Evolutionary conservation across 805 yeast species (phyloP).

Genomic region (Kuraishia ogatae): DNA sequence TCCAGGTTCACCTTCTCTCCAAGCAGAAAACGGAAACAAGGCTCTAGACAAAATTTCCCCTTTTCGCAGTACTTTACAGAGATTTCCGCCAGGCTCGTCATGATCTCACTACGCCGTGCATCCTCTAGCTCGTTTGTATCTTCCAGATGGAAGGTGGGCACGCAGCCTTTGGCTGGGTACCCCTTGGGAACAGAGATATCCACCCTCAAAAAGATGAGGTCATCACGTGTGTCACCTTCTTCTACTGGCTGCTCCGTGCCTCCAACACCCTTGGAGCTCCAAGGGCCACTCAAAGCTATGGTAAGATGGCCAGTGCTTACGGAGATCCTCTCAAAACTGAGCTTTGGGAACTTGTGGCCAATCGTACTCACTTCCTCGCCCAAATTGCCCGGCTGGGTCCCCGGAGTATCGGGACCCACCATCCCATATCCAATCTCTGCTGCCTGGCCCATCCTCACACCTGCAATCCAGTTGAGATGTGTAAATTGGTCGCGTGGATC

Average conservation of each 20-base stretch:
- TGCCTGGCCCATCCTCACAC: constrained; percentile 66
- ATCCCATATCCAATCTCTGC: constrained; percentile 13
- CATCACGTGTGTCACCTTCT: constrained; percentile 12
- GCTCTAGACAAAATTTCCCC: constrained; percentile 69
- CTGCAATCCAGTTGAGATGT: constrained; percentile 88
- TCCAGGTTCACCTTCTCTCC: constrained; percentile 66
- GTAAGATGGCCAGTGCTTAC: constrained; percentile 78
- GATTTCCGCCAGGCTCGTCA: constrained; percentile 43
- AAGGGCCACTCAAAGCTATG: constrained; percentile 74
- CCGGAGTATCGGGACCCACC: constrained; percentile 25
- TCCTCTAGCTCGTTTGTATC: constrained; percentile 63
- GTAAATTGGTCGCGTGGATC: constrained; percentile 33
- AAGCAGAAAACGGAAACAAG: constrained; percentile 63
- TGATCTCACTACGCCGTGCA: constrained; percentile 41
- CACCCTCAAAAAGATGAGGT: constrained; percentile 57
- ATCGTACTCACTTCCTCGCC: constrained; percentile 90
- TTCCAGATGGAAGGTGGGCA: constrained; percentile 59
- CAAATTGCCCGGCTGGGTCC: constrained; percentile 47
- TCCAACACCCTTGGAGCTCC: constrained; percentile 31
- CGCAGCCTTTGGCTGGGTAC: constrained; percentile 51
- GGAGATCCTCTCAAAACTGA: constrained; percentile 78
- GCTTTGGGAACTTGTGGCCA: constrained; percentile 82
- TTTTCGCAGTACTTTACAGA: constrained; percentile 45
- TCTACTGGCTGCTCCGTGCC: not conserved
- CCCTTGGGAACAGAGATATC: constrained; percentile 60